These are phyloP conservation scores for Pterocarpus macrocarpus DNA, from an alignment of 306 rosid species.

Conservation along the genomic window DNA sequence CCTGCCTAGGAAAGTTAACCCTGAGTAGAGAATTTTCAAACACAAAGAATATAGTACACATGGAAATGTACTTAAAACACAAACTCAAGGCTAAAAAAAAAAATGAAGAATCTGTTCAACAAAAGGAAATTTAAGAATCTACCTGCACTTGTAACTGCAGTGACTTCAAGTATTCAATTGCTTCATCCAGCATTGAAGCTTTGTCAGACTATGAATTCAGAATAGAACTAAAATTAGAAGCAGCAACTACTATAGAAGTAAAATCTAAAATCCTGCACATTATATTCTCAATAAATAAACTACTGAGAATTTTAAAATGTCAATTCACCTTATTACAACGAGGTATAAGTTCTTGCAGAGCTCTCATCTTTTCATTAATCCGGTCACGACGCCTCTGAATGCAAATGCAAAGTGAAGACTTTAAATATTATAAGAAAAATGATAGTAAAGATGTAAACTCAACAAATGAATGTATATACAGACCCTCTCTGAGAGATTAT, in stretches of 20 bases:
- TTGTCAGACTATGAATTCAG: constrained; percentile 76
- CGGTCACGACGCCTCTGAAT: constrained; percentile 95
- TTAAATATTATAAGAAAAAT: constrained; percentile 27
- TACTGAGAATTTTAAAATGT: constrained; percentile 19
- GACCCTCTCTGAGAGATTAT: constrained; percentile 98
- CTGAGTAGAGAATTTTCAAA: neutral
- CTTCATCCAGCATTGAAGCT: constrained; percentile 98
- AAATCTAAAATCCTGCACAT: constrained; percentile 8
- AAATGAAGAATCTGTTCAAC: constrained; percentile 15
- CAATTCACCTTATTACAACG: constrained; percentile 80
- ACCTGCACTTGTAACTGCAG: constrained; percentile 96
- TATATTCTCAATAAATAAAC: constrained; percentile 9
- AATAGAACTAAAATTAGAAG: constrained; percentile 27
- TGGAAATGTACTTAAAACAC: neutral
- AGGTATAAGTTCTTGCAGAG: constrained; percentile 96
- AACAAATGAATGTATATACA: constrained; percentile 16
- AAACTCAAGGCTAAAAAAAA: neutral
- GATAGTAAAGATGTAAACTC: constrained; percentile 12
- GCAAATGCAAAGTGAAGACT: constrained; percentile 36
- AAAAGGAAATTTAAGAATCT: constrained; percentile 25
- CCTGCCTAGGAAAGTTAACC: neutral
- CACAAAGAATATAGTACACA: neutral
- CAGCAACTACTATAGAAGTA: constrained; percentile 32
- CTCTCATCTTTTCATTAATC: constrained; percentile 94
- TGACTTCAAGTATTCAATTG: constrained; percentile 89